These are phyloP conservation scores for Chaetomium globosum DNA, from an alignment of 2,329 filamentous ascomycete species.

Conservation along the genomic window DNA sequence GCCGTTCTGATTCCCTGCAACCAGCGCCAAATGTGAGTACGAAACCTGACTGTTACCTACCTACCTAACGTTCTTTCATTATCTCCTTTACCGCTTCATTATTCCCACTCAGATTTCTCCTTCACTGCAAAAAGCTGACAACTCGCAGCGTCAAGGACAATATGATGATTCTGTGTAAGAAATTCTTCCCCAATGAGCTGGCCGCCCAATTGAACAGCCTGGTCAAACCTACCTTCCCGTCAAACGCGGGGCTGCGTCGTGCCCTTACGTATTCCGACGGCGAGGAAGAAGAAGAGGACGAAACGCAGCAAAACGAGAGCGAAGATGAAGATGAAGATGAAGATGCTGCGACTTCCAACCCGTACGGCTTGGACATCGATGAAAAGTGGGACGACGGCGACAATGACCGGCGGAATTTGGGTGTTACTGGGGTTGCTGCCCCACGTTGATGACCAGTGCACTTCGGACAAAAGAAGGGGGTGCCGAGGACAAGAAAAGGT, in stretches of 20 bases:
- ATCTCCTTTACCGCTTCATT: too few relatives aligned
- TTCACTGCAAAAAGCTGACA: conserved; percentile 1
- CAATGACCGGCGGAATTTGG: not conserved
- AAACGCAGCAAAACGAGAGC: not conserved
- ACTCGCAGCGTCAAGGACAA: conserved; percentile 29
- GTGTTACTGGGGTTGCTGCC: conserved; percentile 1
- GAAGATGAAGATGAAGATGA: conserved; percentile 23
- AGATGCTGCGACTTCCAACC: conserved; percentile 1
- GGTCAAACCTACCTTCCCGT: not conserved
- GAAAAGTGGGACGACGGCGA: conserved; percentile 14
- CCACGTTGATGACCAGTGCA: not conserved
- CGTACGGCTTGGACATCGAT: conserved; percentile 13
- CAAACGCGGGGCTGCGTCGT: conserved; percentile 8
- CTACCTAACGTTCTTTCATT: not conserved
- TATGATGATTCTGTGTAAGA: conserved; percentile 32
- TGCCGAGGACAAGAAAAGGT: too few relatives aligned
- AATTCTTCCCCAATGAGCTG: conserved; percentile 29
- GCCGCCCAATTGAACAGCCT: conserved; percentile 17
- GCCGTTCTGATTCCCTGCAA: conserved; percentile 32
- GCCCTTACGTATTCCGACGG: conserved; percentile 3
- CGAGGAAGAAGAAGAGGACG: conserved; percentile 6
- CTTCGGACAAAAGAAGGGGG: not conserved
- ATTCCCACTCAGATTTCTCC: too few relatives aligned
- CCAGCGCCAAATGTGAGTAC: conserved; percentile 32
- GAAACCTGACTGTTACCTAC: not conserved